Evolutionary conservation across 441 rosid species (phyloP), one percentile per base, ranked within the genome.

Genomic region (Mallotus repandus): DNA sequence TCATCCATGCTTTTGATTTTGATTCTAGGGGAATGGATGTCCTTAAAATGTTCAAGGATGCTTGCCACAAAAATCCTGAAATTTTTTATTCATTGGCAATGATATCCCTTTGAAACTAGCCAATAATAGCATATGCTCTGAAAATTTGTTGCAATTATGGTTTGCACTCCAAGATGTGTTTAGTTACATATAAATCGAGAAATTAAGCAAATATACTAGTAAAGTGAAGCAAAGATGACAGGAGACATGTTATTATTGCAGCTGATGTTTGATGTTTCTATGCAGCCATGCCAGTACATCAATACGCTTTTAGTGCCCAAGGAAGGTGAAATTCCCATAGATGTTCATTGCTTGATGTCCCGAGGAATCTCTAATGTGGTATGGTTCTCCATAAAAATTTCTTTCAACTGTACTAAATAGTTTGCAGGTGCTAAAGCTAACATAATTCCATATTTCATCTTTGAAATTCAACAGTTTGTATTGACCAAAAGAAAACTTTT

Each of bases 291-390:
- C 77, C 82, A 84, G 78, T 95, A 89, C 80, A 78, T 95, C 77
- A 92, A 89, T 77, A 88, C 93, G 18, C 82, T 91, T 76, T 81
- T 95, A 77, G 94, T 91, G 71, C 97, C 96, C 9, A 88, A 84
- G 82, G 89, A 84, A 68, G 88, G 96, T 71, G 85, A 80, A 66
- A 83, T 95, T 83, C 84, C 83, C 10, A 74, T 91, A 57, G 93
- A 95, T 74, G 71, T 80, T 71, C 79, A 89, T 78, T 48, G 54
- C 63, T 82, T 95, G 86, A 74, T 83, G 77, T 76, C 84, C 78
- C 94, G 83, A 80, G 98, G 99, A 76, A 89, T 91, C 66, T 74
- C 70, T 62, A 85, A 92, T 72, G 90, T 92, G 91, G 97, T 92
- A 80, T 58, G 87, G 77, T 59, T 69, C 29, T 71, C 18, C 63